Percentiles rank a stretch among this genome's conserved stretches.
These are phyloP conservation scores for Ceratonia siliqua DNA, from an alignment of 306 rosid genomes.

Conservation along the genomic window DNA sequence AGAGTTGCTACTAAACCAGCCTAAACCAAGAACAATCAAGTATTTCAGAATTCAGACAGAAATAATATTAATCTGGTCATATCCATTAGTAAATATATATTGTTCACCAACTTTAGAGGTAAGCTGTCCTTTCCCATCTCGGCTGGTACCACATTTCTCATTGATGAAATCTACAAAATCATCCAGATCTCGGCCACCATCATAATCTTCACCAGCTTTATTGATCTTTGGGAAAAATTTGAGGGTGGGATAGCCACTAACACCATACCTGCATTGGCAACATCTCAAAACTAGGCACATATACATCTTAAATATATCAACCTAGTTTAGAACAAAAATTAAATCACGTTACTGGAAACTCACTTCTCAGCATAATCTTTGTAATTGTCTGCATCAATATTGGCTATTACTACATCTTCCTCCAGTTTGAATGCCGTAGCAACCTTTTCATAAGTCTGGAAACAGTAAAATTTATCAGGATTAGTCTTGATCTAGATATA, in stretches of 20 bases:
- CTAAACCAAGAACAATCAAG: constrained; percentile 44
- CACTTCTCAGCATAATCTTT: constrained; percentile 81
- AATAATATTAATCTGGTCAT: neutral
- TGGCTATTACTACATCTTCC: constrained; percentile 73
- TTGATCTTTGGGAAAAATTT: constrained; percentile 81
- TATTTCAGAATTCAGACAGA: neutral
- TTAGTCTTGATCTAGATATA: constrained; percentile 8
- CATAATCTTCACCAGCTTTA: constrained; percentile 81
- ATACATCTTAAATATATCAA: constrained; percentile 17
- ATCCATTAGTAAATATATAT: neutral
- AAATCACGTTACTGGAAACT: constrained; percentile 36
- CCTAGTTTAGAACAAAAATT: constrained; percentile 15
- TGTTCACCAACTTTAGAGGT: constrained; percentile 57
- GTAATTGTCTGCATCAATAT: constrained; percentile 72
- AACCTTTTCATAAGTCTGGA: constrained; percentile 80
- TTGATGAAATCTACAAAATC: constrained; percentile 79
- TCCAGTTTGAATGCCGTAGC: constrained; percentile 78
- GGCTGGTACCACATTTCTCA: constrained; percentile 72
- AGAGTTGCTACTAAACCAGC: constrained; percentile 68
- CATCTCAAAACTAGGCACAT: constrained; percentile 22
- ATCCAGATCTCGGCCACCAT: constrained; percentile 72
- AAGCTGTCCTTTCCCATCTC: constrained; percentile 78
- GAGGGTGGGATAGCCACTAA: constrained; percentile 74
- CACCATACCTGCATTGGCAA: constrained; percentile 64
- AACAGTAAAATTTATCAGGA: constrained; percentile 28